These are phyloP conservation scores for Dianthus caryophyllus DNA, from an alignment of 148 eudicot genomes.

Conservation along the genomic window DNA sequence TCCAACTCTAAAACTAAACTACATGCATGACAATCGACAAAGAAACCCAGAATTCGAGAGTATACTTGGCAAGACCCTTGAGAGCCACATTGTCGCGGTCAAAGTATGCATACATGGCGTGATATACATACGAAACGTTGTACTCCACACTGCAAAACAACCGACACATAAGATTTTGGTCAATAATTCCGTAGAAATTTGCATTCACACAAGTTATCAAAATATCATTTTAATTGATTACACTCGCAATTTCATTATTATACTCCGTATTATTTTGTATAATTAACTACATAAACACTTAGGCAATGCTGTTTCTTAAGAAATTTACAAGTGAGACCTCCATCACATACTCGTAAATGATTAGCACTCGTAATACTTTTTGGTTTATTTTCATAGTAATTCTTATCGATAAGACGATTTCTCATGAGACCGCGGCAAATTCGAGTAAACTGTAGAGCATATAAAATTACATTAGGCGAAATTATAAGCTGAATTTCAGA, in stretches of 20 bases:
- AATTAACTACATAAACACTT: too few species aligned
- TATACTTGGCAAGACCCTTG: conserved; percentile 83
- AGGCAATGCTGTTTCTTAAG: too few species aligned
- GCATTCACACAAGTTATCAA: not conserved
- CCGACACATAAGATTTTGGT: not conserved
- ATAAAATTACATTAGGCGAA: not conserved
- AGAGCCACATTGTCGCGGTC: conserved; percentile 95
- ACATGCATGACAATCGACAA: too few species aligned
- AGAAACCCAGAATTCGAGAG: not conserved
- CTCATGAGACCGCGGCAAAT: too few species aligned
- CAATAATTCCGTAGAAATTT: not conserved
- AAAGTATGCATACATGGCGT: conserved; percentile 88
- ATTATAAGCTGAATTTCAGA: not conserved
- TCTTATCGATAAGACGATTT: too few species aligned
- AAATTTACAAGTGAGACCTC: too few species aligned
- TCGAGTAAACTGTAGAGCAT: not conserved
- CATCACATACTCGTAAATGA: too few species aligned
- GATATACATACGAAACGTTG: conserved; percentile 89
- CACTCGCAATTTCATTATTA: not conserved
- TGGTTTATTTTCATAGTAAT: too few species aligned
- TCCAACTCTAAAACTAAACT: not conserved
- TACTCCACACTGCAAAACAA: conserved; percentile 75
- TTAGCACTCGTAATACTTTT: too few species aligned
- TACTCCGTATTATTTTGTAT: too few species aligned
- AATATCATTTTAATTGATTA: not conserved